Base-by-base conservation (phyloP, 352 stramenopile species). In the Globisporangium sylvaticum region DNA sequence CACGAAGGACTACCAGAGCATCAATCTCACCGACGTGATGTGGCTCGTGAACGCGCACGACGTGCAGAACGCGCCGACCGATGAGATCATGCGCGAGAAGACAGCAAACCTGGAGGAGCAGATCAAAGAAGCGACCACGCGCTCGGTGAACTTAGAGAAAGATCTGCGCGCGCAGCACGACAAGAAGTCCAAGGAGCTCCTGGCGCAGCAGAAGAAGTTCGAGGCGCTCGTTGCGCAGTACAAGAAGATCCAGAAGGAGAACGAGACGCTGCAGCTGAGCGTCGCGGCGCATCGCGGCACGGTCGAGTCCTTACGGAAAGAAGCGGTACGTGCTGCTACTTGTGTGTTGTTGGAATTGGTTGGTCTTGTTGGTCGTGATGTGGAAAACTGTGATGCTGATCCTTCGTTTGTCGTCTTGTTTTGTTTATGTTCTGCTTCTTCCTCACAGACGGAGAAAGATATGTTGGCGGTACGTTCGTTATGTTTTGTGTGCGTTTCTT, bases 1-100 rank as follows among this genome's bases (percentile, higher is more conserved):
- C 70, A 96, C 88, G 54, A 96, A 94, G 57, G 88, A 96, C 66
- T 96, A 96, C 69, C 84, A 93, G 68, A 96, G 86, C 63, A 89
- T 96, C 48, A 87, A 84, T 67, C 66, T 96, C 31, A 87, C 78
- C 27, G 81, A 93, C 42, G 80, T 96, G 8, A 86, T 84, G 73
- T 96, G 88, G 88, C 78, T 96, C 65, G 83, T 96, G 32, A 96
- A 91, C 55, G 88, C 79, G 7, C 78, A 89, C 34, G 88, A 96
- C 54, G 70, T 84, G 58, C 84, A 80, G 29, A 78, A 82, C 18
- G 86, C 86, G 8, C 87, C 84, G 18, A 92, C 83, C 1, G 88
- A 96, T 65, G 88, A 94, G 68, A 71, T 93, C 58, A 92, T 94
- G 79, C 85, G 86, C 42, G 87, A 95, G 58, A 95, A 95, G 69